Evolutionary conservation across 768 basidiomycete genomes (phyloP), one percentile per base, ranked within the genome.

Genomic region (Filobasidium wieringae): DNA sequence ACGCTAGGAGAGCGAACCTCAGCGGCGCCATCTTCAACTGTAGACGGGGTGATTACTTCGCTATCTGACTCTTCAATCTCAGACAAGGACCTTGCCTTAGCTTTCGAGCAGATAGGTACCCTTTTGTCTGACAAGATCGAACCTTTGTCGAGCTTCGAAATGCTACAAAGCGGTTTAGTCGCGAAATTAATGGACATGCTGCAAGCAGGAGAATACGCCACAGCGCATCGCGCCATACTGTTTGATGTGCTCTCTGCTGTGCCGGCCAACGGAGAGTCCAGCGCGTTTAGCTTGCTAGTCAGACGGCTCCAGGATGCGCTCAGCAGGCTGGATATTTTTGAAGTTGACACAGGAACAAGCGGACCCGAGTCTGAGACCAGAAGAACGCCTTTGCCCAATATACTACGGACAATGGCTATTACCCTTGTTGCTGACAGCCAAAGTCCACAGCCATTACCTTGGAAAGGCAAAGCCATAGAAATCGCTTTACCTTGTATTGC

Each of bases 221-320:
- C 60, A 80, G 56, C 29, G 2, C 26, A 51, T 19, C 84, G 87
- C 64, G 84, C 87, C 52, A 76, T 93, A 22, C 71, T 99, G 39
- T 80, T 88, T 54, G 84, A 88, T 55, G 81, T 86, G 1, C 87
- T 99, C 68, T 80, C 79, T 24, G 53, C 75, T 34, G 65, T 62
- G 8, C 65, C 59, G 34, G 69, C 61, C 72, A 52, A 75, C 67
- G 47, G 34, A 7, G 56, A 57, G 22, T 71, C 83, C 79, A 7
- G 82, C 81, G 69, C 77, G 0, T 82, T 95, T 39, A 73, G 83
- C 1, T 79, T 85, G 9, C 80, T 99, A 32, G 89, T 97, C 53
- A 96, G 93, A 79, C 91, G 93, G 64, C 74, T 99, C 32, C 95
- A 97, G 72, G 95, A 99, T 74, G 88, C 86, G 70, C 75, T 99